Conservation (phyloP, 495 filamentous ascomycete species). For the Podospora didyma region DNA sequence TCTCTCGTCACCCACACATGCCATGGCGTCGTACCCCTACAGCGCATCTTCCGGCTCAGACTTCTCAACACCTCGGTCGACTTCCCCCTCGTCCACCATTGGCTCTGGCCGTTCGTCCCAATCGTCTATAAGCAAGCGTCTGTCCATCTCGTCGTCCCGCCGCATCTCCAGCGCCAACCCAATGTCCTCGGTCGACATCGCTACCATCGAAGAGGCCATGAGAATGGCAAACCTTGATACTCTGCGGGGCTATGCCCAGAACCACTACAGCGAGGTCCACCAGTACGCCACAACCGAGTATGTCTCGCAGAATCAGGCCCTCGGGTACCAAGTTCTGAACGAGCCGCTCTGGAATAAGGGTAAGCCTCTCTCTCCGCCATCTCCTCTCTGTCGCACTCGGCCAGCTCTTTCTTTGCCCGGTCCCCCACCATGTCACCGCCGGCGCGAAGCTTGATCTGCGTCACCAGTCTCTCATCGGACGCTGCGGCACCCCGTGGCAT, state of each 20-base stretch:
- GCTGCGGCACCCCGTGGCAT: neutral
- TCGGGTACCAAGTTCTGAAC: slow-evolving; percentile 52
- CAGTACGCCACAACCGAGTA: slow-evolving; percentile 50
- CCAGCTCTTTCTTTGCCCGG: neutral
- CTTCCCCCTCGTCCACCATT: slow-evolving; percentile 45
- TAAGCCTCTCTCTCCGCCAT: slow-evolving; percentile 21
- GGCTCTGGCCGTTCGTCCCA: slow-evolving; percentile 46
- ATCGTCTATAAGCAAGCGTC: slow-evolving; percentile 48
- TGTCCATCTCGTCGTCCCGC: slow-evolving; percentile 46
- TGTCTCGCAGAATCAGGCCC: slow-evolving; percentile 40
- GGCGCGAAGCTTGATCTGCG: slow-evolving; percentile 7
- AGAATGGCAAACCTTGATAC: slow-evolving; percentile 50
- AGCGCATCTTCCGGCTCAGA: slow-evolving; percentile 43
- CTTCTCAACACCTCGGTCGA: slow-evolving; percentile 50
- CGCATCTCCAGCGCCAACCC: slow-evolving; percentile 50
- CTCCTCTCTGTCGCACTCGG: neutral
- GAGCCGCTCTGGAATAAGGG: slow-evolving; percentile 59
- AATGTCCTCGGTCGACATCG: slow-evolving; percentile 48
- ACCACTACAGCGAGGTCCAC: slow-evolving; percentile 47
- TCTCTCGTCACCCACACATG: slow-evolving; percentile 21
- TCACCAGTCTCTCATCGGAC: neutral
- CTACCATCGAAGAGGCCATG: slow-evolving; percentile 51
- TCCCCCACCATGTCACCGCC: neutral
- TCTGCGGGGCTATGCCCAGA: slow-evolving; percentile 48
- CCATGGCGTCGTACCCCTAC: slow-evolving; percentile 49